These are phyloP conservation scores for Metschnikowia reukaufii DNA, from an alignment of 805 yeast species.

Conservation along the genomic window DNA sequence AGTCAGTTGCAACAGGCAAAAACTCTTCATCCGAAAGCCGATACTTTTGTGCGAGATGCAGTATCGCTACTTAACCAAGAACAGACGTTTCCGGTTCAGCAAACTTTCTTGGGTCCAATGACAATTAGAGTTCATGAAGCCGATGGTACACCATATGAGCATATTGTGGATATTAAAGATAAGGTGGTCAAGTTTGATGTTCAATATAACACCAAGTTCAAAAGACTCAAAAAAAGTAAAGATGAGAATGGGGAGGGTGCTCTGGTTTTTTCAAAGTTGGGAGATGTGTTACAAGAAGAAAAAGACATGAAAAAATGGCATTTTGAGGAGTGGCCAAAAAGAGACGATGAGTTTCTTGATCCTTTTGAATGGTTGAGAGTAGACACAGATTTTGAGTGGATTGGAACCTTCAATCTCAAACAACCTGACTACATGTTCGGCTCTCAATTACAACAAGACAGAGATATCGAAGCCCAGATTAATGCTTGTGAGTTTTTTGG, in stretches of 20 bases:
- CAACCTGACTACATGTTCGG: slow-evolving; percentile 96
- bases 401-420: slow-evolving; percentile 72
- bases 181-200: slow-evolving; percentile 84
- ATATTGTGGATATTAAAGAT: slow-evolving; percentile 88
- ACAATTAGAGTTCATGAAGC: slow-evolving; percentile 96
- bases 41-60: slow-evolving; percentile 48
- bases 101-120: slow-evolving; percentile 89
- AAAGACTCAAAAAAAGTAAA: slow-evolving; percentile 66
- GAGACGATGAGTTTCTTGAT: slow-evolving; percentile 74
- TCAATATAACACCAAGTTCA: slow-evolving; percentile 92
- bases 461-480: slow-evolving; percentile 93
- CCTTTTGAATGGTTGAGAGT: slow-evolving; percentile 97
- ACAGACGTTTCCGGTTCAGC: slow-evolving; percentile 39
- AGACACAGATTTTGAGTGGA: slow-evolving; percentile 99
- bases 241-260: slow-evolving; percentile 37
- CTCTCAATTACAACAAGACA: slow-evolving; percentile 88
- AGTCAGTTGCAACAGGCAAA: slow-evolving; percentile 67
- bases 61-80: slow-evolving; percentile 43
- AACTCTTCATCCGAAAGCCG: slow-evolving; percentile 34
- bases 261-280: slow-evolving; percentile 55
- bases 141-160: slow-evolving; percentile 98
- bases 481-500: slow-evolving; percentile 80
- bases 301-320: slow-evolving; percentile 71
- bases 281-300: slow-evolving; percentile 68
- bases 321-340: slow-evolving; percentile 65